A percentile compares a stretch with the other conserved stretches of the same genome.
Conservation (phyloP, 202 grass and related monocot species). For the Brachypodium distachyon region DNA sequence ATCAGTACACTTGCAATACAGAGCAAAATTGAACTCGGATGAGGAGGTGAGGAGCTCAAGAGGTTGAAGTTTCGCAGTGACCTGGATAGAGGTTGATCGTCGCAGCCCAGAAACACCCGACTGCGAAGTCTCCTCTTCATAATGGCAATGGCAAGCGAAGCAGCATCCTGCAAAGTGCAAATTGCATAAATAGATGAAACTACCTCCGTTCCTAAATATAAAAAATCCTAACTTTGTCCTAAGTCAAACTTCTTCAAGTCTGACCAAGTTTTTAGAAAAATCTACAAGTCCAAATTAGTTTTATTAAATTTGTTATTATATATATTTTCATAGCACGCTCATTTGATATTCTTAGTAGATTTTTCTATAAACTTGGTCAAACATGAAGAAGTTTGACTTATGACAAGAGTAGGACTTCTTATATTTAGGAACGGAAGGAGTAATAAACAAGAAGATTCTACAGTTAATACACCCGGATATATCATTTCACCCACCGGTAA, state of each 20-base stretch:
- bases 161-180: constrained; percentile 52
- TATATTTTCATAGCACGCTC: too few relatives aligned
- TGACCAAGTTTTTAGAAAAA: too few relatives aligned
- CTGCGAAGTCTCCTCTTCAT: constrained; percentile 56
- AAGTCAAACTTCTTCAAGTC: too few relatives aligned
- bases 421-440: too few relatives aligned
- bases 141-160: constrained; percentile 55
- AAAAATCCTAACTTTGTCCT: too few relatives aligned
- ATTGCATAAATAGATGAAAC: constrained; percentile 4
- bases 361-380: too few relatives aligned
- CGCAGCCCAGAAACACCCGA: constrained; percentile 67
- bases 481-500: not conserved
- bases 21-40: constrained; percentile 1
- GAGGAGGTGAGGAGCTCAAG: not conserved
- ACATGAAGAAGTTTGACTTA: too few relatives aligned
- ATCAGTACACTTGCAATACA: not conserved
- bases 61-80: constrained; percentile 16
- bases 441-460: not conserved
- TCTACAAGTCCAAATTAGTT: too few relatives aligned
- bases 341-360: too few relatives aligned
- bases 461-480: not conserved
- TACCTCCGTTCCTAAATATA: too few relatives aligned
- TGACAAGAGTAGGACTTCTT: too few relatives aligned
- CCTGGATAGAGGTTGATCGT: constrained; percentile 76
- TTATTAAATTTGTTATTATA: too few relatives aligned